phyloP scores from a whole-genome alignment of 306 rosid genomes.

The Pyrus communis region DNA sequence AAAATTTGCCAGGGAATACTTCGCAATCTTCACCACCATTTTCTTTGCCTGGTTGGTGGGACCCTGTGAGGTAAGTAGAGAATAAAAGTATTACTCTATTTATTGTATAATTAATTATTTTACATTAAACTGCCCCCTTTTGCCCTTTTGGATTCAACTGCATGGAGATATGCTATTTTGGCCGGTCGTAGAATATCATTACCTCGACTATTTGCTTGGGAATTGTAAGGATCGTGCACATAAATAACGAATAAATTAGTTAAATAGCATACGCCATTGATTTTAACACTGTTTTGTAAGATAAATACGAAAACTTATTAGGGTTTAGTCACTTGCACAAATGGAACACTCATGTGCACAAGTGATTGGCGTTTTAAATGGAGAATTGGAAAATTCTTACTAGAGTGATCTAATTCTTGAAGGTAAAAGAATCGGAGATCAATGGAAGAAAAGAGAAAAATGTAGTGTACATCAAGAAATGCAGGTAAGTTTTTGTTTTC shows the following conservation, averaged over 20 bases:
- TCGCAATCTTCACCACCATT: constrained; percentile 63
- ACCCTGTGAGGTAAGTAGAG: constrained; percentile 59
- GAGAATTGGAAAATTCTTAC: constrained; percentile 1
- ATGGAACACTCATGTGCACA: not conserved
- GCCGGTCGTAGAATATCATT: not conserved
- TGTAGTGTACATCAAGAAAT: constrained; percentile 63
- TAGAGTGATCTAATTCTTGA: constrained; percentile 7
- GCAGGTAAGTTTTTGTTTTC: constrained; percentile 49
- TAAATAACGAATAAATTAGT: too few species aligned
- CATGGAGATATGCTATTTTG: not conserved
- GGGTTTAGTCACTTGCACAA: not conserved
- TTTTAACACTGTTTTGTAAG: not conserved
- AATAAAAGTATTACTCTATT: not conserved
- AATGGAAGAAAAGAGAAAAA: constrained; percentile 70
- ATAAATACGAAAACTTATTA: not conserved
- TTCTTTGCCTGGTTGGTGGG: constrained; percentile 92
- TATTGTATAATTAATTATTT: not conserved
- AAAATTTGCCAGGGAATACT: constrained; percentile 62
- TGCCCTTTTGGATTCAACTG: not conserved
- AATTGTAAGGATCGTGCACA: too few species aligned
- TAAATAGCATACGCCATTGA: not conserved
- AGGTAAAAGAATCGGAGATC: constrained; percentile 77
- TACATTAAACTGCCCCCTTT: too few species aligned
- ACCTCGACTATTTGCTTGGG: not conserved
- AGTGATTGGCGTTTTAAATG: not conserved